Base-by-base conservation (phyloP, 2,329 filamentous ascomycete genomes). In the Triangularia verruculosa region DNA sequence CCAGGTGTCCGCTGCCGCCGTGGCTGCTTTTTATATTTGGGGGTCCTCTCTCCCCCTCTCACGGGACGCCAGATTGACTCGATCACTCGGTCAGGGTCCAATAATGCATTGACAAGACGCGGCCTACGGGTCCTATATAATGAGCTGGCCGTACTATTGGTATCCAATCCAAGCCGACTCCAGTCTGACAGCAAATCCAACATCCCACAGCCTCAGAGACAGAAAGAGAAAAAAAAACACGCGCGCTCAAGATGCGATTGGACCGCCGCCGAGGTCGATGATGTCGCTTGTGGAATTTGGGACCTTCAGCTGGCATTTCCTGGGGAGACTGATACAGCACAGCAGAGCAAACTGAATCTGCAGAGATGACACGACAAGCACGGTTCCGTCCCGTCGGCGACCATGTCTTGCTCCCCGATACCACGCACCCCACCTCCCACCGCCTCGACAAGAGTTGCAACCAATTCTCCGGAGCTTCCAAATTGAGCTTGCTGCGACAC, bases 391-490 rank as follows among this genome's bases (percentile, higher is more conserved):
- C 39, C 43, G 25, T 54, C 58, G 58, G 58, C 27, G 47, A 54
- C 25, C 58, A 52, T 39, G 17, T 12, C 34, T 17, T 59, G 57
- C 32, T 59, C 58, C 47, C 58, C 58, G 57, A 59, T 51, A 22
- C 47, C 27, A 32, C 43, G 3, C 47, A 53, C 34, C 27, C 58
- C 51, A 54, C 13, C 32, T 59, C 13, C 43, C 57, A 59, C 32
- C 39, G 39, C 39, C 57, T 20, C 39, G 9, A 32, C 5, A 8
- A 32, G 39, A 47, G 39, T 47, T n/a, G 13, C 34, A 39, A 39
- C 15, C 13, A n/a, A 39, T 17, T 1, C 3, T 17, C 17, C 39
- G 39, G 39, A 47, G 39, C 39, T 47, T 47, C 39, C 39, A 47
- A 11, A 47, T 47, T 47, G 39, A 17, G 39, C 39, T 9, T n/a